Base-by-base conservation (phyloP, 495 filamentous ascomycete species). In the Neurospora tetraspora region DNA sequence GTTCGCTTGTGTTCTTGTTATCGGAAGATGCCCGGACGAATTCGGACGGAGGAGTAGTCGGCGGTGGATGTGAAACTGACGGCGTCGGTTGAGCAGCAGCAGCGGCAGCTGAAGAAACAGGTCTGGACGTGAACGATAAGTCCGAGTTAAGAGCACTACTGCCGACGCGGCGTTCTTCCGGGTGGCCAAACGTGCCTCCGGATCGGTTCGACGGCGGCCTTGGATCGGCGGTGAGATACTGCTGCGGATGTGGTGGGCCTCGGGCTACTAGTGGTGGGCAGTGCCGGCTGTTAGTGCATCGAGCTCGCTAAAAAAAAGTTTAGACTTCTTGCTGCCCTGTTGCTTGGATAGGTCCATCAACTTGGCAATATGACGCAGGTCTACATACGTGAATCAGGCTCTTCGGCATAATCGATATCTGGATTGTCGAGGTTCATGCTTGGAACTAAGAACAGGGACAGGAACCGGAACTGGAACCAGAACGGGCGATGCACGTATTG, bases 191-290 rank as follows among this genome's bases (percentile, higher is more conserved):
- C 16, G 70, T 68, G 27, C 36, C 43, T 47, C 42, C 43, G 39
- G 72, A 70, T 31, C 69, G 70, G 65, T 69, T 73, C 59, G 72
- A 70, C 39, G 68, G 59, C 39, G 70, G 71, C 71, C 74, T 74
- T 45, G 73, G 69, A 39, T 74, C 59, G 37, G 74, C 69, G 43
- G 73, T 65, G 53, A 65, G 53, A 65, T 65, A 18, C 53, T 65
- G 71, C 69, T 73, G 72, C 53, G 69, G 38, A 42, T 74, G 53
- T 20, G 69, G 69, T 73, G 53, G 53, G 53, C 53, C 53, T 65
- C 2, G 53, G 23, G 27, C 53, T 34, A 65, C 27, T 65, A 65
- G 53, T 61, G 53, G 53, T 61, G 53, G 53, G 53, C 53, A 61
- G 53, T 61, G 53, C 53, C 27, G 23, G 53, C 34, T 27, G 53